Evolutionary conservation across 352 stramenopile genomes (phyloP), one percentile per base, ranked within the genome.

Genomic region (Pythium phragmiticola): DNA sequence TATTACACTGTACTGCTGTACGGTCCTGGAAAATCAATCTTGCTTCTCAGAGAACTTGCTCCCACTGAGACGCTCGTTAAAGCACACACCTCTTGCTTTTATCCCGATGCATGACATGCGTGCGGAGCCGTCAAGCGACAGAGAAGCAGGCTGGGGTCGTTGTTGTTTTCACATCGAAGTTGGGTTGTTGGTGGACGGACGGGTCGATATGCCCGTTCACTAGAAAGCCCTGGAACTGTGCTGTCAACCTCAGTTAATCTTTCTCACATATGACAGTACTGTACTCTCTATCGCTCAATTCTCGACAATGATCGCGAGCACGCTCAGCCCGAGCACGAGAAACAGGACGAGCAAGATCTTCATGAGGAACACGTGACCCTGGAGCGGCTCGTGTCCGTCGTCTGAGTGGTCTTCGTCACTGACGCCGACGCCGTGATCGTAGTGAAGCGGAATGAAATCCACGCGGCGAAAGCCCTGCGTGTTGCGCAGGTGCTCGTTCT

Each of bases 401-500:
- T 76, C 69, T 16, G 76, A 73, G 2, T 46, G 21, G n/a, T 81
- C 77, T 16, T 70, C 45, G n/a, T 71, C 45, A 48, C 82, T 80
- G 2, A 89, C 78, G 52, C 82, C 83, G 2, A 89, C 78, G 36
- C 76, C 78, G 55, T 87, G 80, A 61, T 95, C 84, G 50, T 92
- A 95, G 59, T 93, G 84, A 39, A 95, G 60, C 42, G 87, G 87
- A 52, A 94, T 92, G 42, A 94, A 94, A 48, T 94, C 80, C 4
- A 90, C 82, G 48, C 82, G 83, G 42, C 80, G 83, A 59, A 92
- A 95, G 33, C 84, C 84, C 57, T 92, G 84, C 28, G 84, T 95
- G 68, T 94, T 95, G 70, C 87, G 84, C 53, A 94, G 55, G 50
- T 94, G 84, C 70, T 95, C 87, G 51, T 95, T 95, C 60, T 95